These are phyloP conservation scores for Ampelocalamus luodianensis DNA, from an alignment of 176 grass and related monocot species.

Conservation along the genomic window DNA sequence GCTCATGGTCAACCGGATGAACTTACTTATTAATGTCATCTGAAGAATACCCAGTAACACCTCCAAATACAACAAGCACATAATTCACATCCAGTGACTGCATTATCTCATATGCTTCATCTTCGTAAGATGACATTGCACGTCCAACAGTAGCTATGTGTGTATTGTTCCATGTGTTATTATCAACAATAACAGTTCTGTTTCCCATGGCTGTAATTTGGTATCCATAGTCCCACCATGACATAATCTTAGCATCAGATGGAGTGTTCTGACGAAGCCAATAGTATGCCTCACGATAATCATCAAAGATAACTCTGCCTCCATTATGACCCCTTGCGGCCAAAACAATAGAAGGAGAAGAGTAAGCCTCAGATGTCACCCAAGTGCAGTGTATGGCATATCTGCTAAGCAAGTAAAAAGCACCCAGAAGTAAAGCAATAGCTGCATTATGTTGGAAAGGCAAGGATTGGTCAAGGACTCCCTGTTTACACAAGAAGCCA, in stretches of 20 bases:
- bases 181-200: slow-evolving; percentile 99
- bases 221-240: slow-evolving; percentile 99
- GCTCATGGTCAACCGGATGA: slow-evolving; percentile 16
- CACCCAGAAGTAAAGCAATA: slow-evolving; percentile 76
- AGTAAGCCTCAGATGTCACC: slow-evolving; percentile 99
- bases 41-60: slow-evolving; percentile 95
- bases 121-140: slow-evolving; percentile 97
- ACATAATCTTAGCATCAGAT: slow-evolving; percentile 96
- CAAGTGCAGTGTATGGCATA: slow-evolving; percentile 97
- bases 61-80: slow-evolving; percentile 98
- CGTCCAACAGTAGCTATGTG: slow-evolving; percentile 99
- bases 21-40: slow-evolving; percentile 99
- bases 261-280: slow-evolving; percentile 99
- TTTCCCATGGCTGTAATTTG: slow-evolving; percentile 99
- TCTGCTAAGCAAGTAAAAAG: slow-evolving; percentile 93
- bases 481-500: slow-evolving; percentile 58
- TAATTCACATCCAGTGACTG: slow-evolving; percentile 94
- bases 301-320: slow-evolving; percentile 96
- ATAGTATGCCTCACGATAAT: slow-evolving; percentile 97
- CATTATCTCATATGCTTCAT: slow-evolving; percentile 99
- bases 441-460: slow-evolving; percentile 88
- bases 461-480: slow-evolving; percentile 76
- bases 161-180: slow-evolving; percentile 99
- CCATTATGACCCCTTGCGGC: slow-evolving; percentile 81
- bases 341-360: slow-evolving; percentile 97